Evolutionary conservation across 179 eudicot species (phyloP).

Genomic region (Pouteria campechiana): DNA sequence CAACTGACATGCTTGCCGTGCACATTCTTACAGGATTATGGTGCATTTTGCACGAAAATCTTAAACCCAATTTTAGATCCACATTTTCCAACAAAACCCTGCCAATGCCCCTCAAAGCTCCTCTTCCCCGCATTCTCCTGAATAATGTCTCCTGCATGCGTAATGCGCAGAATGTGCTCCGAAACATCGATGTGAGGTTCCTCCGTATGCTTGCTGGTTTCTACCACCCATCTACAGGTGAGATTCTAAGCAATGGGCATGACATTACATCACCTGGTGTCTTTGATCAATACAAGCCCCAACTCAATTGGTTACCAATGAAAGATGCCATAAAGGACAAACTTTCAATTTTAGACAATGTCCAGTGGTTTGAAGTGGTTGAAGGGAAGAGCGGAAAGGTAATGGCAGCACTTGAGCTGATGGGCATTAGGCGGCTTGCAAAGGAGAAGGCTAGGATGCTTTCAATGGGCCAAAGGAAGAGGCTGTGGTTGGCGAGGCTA

Average conservation of each 20-base stretch:
- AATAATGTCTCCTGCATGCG: conserved; percentile 88
- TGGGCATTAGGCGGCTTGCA: conserved; percentile 78
- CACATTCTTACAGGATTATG: too few relatives aligned
- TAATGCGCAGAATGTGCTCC: conserved; percentile 86
- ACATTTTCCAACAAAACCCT: too few relatives aligned
- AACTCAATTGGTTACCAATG: conserved; percentile 83
- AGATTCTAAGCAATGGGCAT: conserved; percentile 86
- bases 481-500: conserved; percentile 73
- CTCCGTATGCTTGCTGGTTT: conserved; percentile 95
- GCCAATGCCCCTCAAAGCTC: conserved; percentile 56
- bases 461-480: conserved; percentile 81
- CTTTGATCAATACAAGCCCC: conserved; percentile 84
- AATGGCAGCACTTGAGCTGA: conserved; percentile 66
- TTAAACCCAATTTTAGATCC: too few relatives aligned
- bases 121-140: conserved; percentile 69
- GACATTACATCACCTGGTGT: conserved; percentile 68
- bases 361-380: conserved; percentile 84
- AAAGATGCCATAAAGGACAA: conserved; percentile 78
- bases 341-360: conserved; percentile 72
- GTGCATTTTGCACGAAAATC: too few relatives aligned
- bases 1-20: too few relatives aligned
- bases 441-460: conserved; percentile 80
- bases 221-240: conserved; percentile 83
- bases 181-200: conserved; percentile 69
- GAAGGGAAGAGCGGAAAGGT: conserved; percentile 81